These are phyloP conservation scores for Astrephomene gubernaculifera DNA, from an alignment of 139 green algal genomes.

Conservation along the genomic window DNA sequence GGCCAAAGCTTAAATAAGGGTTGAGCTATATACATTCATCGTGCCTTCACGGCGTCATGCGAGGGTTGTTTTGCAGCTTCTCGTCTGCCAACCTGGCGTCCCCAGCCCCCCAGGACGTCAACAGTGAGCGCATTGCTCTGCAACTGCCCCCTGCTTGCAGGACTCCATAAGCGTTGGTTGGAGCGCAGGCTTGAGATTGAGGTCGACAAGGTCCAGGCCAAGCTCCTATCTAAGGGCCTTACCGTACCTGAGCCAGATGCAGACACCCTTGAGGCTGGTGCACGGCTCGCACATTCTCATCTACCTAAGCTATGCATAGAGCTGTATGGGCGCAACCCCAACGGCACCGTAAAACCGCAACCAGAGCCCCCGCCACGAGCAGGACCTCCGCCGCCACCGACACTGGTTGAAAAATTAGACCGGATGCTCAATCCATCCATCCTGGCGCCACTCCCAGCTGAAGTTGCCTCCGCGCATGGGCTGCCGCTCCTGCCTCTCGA, in stretches of 20 bases:
- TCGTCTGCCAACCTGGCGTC: no score
- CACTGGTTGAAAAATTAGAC: constrained; percentile 18
- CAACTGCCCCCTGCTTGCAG: no score
- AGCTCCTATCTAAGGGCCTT: constrained; percentile 19
- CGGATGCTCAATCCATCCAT: background rate
- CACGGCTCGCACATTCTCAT: background rate
- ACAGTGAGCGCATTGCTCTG: no score
- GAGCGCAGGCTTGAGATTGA: constrained; percentile 33
- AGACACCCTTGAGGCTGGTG: background rate
- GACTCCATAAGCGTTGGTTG: constrained; percentile 27
- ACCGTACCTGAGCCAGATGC: background rate
- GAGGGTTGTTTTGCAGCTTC: no score
- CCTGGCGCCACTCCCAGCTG: constrained; percentile 1
- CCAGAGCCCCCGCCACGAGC: background rate
- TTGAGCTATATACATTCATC: no score
- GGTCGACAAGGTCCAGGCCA: constrained; percentile 34
- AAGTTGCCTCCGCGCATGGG: background rate
- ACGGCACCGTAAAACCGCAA: background rate
- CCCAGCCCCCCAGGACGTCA: no score
- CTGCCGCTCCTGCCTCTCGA: background rate
- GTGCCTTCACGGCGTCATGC: no score
- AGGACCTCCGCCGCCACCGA: background rate
- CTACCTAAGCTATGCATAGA: constrained; percentile 33
- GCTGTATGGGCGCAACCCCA: constrained; percentile 26
- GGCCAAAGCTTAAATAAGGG: no score